These are phyloP conservation scores for Larix kaempferi DNA, from an alignment of 75 land plant species.

Conservation along the genomic window DNA sequence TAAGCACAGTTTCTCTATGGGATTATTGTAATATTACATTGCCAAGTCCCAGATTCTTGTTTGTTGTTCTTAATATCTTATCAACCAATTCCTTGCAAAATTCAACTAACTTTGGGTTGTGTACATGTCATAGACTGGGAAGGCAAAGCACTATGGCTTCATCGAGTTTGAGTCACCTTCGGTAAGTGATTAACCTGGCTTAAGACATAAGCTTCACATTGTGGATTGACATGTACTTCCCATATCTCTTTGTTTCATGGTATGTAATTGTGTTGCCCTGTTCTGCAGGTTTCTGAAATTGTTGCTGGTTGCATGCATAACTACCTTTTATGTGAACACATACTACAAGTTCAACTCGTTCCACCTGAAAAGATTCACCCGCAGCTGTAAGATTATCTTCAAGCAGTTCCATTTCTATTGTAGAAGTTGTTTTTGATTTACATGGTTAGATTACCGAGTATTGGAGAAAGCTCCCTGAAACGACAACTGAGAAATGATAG, in stretches of 20 bases:
- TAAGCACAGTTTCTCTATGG: background rate
- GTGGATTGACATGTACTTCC: background rate
- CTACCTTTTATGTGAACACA: conserved; percentile 79
- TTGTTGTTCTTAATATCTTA: conserved; percentile 5
- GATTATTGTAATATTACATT: background rate
- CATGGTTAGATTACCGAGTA: background rate
- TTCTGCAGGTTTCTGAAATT: conserved; percentile 83
- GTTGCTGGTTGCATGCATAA: conserved; percentile 86
- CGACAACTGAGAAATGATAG: too few species aligned
- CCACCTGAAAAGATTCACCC: conserved; percentile 75
- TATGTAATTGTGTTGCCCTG: background rate
- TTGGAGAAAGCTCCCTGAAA: background rate
- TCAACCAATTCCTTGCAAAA: background rate
- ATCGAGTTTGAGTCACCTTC: conserved; percentile 81
- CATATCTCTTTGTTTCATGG: background rate
- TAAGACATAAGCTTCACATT: background rate
- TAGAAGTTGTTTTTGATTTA: background rate
- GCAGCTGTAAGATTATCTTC: conserved; percentile 51
- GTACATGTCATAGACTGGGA: conserved; percentile 68
- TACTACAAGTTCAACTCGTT: conserved; percentile 77
- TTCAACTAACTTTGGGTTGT: background rate
- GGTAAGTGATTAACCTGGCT: conserved; percentile 30
- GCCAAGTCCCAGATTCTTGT: background rate
- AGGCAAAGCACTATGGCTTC: conserved; percentile 89
- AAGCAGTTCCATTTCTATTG: background rate